phyloP scores from a whole-genome alignment of 2,329 filamentous ascomycete species.

The Capronia americana region DNA sequence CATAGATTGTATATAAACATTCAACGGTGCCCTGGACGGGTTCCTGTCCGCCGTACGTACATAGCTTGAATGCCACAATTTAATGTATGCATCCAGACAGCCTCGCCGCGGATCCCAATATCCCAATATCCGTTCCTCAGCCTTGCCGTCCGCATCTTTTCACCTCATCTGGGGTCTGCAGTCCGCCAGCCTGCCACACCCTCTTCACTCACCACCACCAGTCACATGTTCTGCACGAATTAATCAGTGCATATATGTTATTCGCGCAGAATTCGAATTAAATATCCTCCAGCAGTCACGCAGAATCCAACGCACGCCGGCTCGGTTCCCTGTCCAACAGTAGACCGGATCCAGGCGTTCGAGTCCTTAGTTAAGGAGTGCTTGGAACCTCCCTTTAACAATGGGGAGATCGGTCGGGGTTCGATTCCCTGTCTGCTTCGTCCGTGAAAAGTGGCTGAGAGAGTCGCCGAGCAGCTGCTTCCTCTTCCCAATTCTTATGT shows the following conservation, averaged over 20 bases:
- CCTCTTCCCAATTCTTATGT: slow-evolving; percentile 1
- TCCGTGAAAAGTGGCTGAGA: background rate
- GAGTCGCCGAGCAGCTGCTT: background rate
- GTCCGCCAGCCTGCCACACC: background rate
- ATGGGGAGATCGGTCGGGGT: background rate
- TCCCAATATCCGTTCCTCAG: background rate
- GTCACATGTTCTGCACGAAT: background rate
- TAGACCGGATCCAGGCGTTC: slow-evolving; percentile 1
- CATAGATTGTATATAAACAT: background rate
- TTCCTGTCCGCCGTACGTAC: background rate
- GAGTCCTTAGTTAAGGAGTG: slow-evolving; percentile 1
- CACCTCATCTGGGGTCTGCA: background rate
- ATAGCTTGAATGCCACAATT: background rate
- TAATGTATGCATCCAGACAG: background rate
- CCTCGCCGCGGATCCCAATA: background rate
- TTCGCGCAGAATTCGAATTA: background rate
- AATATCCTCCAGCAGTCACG: background rate
- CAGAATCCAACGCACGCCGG: background rate
- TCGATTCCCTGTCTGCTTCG: slow-evolving; percentile 7
- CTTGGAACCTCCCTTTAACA: slow-evolving; percentile 1
- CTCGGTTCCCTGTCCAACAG: slow-evolving; percentile 1
- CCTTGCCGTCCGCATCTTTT: background rate
- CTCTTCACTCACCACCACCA: background rate
- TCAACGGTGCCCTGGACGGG: background rate
- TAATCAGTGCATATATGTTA: background rate